Evolutionary conservation across 495 filamentous ascomycete species (phyloP), one percentile per base, ranked within the genome.

Genomic region (Thermochaetoides thermophila): DNA sequence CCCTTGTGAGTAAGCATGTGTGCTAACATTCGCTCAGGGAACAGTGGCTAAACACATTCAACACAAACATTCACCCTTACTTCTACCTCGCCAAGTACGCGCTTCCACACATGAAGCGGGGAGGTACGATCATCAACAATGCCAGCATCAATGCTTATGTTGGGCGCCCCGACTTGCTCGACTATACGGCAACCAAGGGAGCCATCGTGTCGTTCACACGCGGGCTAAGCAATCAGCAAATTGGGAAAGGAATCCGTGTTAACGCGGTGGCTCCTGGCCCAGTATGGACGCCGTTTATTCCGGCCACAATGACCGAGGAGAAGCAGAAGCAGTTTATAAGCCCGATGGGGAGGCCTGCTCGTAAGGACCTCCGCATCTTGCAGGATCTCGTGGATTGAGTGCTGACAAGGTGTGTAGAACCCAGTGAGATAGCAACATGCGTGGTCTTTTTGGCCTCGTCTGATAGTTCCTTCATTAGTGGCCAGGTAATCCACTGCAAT

Each of bases 171-270:
- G 81, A 89, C 46, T 69, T 91, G 1, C 68, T 91, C 17, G 84
- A 93, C 57, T 89, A 92, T 58, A 84, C 81, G 2, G 70, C 78
- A 7, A 80, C 74, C 25, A 91, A 91, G 50, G 83, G 83, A 31
- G 81, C 82, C 34, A 81, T 89, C 39, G 60, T 91, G 3, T 68
- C 81, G 11, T 87, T 91, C 59, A 86, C 81, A 0, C 74, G 81
- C 10, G 81, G 67, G 9, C 60, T 92, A 10, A 77, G 75, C 24
- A 89, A 84, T 50, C 78, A 87, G 50, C 71, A 76, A 43, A 46
- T 81, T 7, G 44, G 50, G 32, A 72, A 76, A 28, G 84, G 81
- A 5, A 85, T 89, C 48, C 71, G 82, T 4, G 81, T 86, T 35
- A 93, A 89, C 42, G 71, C 71, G 12, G 66, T 92, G 2, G 81